Percentiles rank a stretch among this genome's conserved stretches.
Evolutionary conservation across 129 eudicot species (phyloP).

Genomic region (Ambrosia trifida): DNA sequence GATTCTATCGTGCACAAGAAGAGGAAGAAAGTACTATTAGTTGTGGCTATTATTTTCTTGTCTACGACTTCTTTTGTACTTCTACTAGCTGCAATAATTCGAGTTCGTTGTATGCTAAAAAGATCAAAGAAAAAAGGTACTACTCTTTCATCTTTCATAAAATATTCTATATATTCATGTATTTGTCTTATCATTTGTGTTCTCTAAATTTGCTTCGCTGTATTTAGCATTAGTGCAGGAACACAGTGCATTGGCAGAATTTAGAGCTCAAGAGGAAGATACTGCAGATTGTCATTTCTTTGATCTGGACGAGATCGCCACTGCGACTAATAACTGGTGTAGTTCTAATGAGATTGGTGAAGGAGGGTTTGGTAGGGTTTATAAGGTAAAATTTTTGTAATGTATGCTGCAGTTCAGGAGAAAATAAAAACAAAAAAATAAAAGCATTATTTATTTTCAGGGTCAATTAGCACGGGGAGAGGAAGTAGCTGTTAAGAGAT

Average conservation of each 20-base stretch:
- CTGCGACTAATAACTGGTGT: slow-evolving; percentile 53
- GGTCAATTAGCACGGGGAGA: slow-evolving; percentile 52
- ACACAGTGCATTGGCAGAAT: slow-evolving; percentile 30
- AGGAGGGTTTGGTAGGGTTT: slow-evolving; percentile 70
- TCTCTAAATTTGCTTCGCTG: background rate
- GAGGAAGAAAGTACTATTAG: slow-evolving; percentile 28
- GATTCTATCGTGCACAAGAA: slow-evolving; percentile 34
- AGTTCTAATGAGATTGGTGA: slow-evolving; percentile 51
- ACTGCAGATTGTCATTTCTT: slow-evolving; percentile 33
- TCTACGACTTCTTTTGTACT: slow-evolving; percentile 21
- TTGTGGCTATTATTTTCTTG: slow-evolving; percentile 22
- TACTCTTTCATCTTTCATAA: background rate
- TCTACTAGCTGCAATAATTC: slow-evolving; percentile 9
- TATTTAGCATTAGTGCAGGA: slow-evolving; percentile 25
- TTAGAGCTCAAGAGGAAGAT: slow-evolving; percentile 38
- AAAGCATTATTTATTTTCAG: slow-evolving; percentile 24
- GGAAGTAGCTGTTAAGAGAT: slow-evolving; percentile 63
- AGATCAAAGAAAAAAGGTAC: slow-evolving; percentile 39
- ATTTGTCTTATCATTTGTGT: background rate
- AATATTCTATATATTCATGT: background rate
- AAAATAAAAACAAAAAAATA: background rate
- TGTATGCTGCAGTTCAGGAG: background rate
- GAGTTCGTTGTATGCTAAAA: slow-evolving; percentile 13
- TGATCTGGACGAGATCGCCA: slow-evolving; percentile 37
- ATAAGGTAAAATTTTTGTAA: slow-evolving; percentile 38